A percentile compares a stretch with the other conserved stretches of the same genome.
Evolutionary conservation across 179 eudicot genomes (phyloP).

Genomic region (Nepenthes alata): DNA sequence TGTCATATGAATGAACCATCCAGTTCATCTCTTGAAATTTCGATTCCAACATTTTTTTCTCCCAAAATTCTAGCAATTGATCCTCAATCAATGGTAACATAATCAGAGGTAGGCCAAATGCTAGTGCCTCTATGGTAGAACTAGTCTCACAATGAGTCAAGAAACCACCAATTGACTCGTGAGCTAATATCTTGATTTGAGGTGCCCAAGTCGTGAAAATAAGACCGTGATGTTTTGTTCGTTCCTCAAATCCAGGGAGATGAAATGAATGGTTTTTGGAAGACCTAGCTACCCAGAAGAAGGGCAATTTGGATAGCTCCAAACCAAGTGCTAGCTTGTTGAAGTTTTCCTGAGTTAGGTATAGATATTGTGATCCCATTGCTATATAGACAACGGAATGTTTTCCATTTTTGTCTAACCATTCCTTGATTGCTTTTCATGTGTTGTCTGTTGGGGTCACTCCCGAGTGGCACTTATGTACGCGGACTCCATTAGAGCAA

Average conservation of each 20-base stretch:
- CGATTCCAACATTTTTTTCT: background rate
- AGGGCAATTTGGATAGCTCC: slow-evolving; percentile 16
- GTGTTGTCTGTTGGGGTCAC: too few species aligned
- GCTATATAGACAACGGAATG: too few species aligned
- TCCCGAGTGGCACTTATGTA: too few species aligned
- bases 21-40: background rate
- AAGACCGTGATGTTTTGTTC: too few species aligned
- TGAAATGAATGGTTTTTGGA: background rate
- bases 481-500: too few species aligned
- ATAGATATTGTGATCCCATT: too few species aligned
- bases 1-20: background rate
- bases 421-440: too few species aligned
- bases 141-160: background rate
- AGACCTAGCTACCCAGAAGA: slow-evolving; percentile 14
- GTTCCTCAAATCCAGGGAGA: slow-evolving; percentile 1
- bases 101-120: background rate
- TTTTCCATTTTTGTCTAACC: too few species aligned
- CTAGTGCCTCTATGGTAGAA: too few species aligned
- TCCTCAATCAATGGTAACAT: background rate
- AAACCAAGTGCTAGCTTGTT: background rate
- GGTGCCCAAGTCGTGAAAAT: too few species aligned
- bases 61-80: slow-evolving; percentile 1
- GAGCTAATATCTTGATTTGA: slow-evolving; percentile 6
- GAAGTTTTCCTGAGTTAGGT: too few species aligned
- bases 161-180: slow-evolving; percentile 14